Evolutionary conservation across 1,284 basidiomycete species (phyloP).

Genomic region (Laetiporus sulphureus): DNA sequence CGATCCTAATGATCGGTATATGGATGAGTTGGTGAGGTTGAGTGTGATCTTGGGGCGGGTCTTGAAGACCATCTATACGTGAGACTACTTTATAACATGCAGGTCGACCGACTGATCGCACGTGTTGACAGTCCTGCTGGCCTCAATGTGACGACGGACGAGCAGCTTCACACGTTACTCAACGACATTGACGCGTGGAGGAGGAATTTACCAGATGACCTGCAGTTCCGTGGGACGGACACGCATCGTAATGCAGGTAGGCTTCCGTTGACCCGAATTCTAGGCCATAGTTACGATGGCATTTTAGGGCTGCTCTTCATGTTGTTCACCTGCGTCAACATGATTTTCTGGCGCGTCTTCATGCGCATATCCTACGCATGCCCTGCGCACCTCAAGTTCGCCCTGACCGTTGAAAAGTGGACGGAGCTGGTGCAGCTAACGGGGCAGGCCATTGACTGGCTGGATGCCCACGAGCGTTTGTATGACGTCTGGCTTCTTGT

Average conservation of each 20-base stretch:
- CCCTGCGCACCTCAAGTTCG: slow-evolving; percentile 81
- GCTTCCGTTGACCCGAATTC: too few relatives aligned
- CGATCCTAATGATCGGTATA: slow-evolving; percentile 65
- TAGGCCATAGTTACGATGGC: too few relatives aligned
- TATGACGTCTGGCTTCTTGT: slow-evolving; percentile 87
- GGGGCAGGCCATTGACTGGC: slow-evolving; percentile 84
- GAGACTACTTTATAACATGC: slow-evolving; percentile 14
- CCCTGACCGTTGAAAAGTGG: slow-evolving; percentile 78
- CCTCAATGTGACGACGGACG: slow-evolving; percentile 75
- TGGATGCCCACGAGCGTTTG: slow-evolving; percentile 71
- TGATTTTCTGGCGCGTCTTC: slow-evolving; percentile 92
- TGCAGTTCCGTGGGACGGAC: slow-evolving; percentile 68
- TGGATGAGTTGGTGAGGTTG: slow-evolving; percentile 83
- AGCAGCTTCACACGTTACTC: slow-evolving; percentile 63
- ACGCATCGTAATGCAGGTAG: slow-evolving; percentile 57
- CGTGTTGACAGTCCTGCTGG: slow-evolving; percentile 82
- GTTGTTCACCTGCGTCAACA: slow-evolving; percentile 79
- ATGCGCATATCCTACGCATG: slow-evolving; percentile 90
- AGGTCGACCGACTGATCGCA: slow-evolving; percentile 8
- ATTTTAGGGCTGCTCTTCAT: slow-evolving; percentile 81
- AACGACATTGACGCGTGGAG: slow-evolving; percentile 78
- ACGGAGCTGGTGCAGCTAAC: slow-evolving; percentile 65
- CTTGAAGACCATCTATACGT: slow-evolving; percentile 88
- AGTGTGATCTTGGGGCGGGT: slow-evolving; percentile 85
- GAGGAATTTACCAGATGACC: slow-evolving; percentile 61